A percentile compares a stretch with the other conserved stretches of the same genome.
phyloP scores from a whole-genome alignment of 495 filamentous ascomycete species.

The Penicillium taxi region DNA sequence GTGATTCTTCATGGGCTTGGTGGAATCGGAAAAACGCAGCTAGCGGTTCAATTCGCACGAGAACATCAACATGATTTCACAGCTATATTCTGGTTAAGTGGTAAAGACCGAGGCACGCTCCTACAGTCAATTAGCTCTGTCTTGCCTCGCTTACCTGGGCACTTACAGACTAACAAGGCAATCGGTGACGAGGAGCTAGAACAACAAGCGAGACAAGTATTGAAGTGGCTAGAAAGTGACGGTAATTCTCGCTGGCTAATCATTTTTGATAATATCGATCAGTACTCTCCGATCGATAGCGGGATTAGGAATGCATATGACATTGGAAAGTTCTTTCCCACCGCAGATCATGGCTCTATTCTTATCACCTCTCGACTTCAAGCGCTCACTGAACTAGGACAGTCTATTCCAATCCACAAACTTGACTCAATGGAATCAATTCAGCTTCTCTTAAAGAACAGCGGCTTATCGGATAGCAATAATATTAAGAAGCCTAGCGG shows the following conservation, averaged over 20 bases:
- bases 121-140: slow-evolving; percentile 14
- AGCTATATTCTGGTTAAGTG: slow-evolving; percentile 24
- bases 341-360: slow-evolving; percentile 31
- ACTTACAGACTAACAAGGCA: background rate
- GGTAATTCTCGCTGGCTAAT: slow-evolving; percentile 31
- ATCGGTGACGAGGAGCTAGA: slow-evolving; percentile 10
- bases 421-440: slow-evolving; percentile 14
- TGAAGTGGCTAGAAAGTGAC: slow-evolving; percentile 18
- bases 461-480: slow-evolving; percentile 1
- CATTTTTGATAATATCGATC: slow-evolving; percentile 36
- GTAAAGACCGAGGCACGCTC: slow-evolving; percentile 12
- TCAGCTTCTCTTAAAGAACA: slow-evolving; percentile 19
- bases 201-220: slow-evolving; percentile 9
- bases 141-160: slow-evolving; percentile 10
- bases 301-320: slow-evolving; percentile 20
- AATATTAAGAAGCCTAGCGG: slow-evolving; percentile 1
- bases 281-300: slow-evolving; percentile 14
- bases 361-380: slow-evolving; percentile 32
- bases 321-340: slow-evolving; percentile 24
- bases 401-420: slow-evolving; percentile 16
- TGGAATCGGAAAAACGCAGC: slow-evolving; percentile 37
- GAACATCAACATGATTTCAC: slow-evolving; percentile 17
- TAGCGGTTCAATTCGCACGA: slow-evolving; percentile 33
- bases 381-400: slow-evolving; percentile 17
- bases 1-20: slow-evolving; percentile 32